Percentiles rank a stretch among this genome's conserved stretches.
Conservation (phyloP, 805 yeast species). For the Candida fluviatilis region DNA sequence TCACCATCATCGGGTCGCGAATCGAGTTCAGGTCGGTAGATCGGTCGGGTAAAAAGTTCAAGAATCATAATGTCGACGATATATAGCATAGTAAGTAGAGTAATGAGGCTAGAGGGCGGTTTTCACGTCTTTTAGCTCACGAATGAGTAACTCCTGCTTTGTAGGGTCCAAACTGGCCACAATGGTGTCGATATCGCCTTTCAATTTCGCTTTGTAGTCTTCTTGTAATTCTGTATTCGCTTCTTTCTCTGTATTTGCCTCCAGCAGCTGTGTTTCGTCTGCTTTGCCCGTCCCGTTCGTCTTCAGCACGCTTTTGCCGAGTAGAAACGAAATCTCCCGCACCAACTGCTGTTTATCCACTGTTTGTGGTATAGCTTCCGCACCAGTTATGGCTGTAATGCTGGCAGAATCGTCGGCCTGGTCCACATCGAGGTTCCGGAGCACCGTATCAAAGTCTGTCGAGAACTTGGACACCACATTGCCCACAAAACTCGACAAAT, state of each 20-base stretch:
- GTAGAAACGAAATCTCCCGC: conserved; percentile 6
- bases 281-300: too few relatives aligned
- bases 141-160: conserved; percentile 20
- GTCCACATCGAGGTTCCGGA: neutral
- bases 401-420: conserved; percentile 14
- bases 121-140: too few relatives aligned
- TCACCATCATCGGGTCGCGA: conserved; percentile 75
- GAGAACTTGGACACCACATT: conserved; percentile 14
- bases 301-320: too few relatives aligned
- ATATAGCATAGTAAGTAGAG: conserved; percentile 15
- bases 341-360: conserved; percentile 6
- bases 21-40: conserved; percentile 73
- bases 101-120: too few relatives aligned
- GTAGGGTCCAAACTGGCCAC: conserved; percentile 10
- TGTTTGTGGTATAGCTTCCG: conserved; percentile 9
- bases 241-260: too few relatives aligned
- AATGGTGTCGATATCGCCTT: conserved; percentile 4
- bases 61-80: conserved; percentile 70
- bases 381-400: conserved; percentile 11
- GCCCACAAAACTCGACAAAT: conserved; percentile 19
- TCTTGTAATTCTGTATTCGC: too few relatives aligned
- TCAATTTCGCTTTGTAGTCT: too few relatives aligned
- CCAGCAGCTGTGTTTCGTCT: too few relatives aligned
- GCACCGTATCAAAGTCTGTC: neutral
- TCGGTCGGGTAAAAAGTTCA: conserved; percentile 80